Conservation (phyloP, 2,329 filamentous ascomycete species). For the Alternaria viburni region DNA sequence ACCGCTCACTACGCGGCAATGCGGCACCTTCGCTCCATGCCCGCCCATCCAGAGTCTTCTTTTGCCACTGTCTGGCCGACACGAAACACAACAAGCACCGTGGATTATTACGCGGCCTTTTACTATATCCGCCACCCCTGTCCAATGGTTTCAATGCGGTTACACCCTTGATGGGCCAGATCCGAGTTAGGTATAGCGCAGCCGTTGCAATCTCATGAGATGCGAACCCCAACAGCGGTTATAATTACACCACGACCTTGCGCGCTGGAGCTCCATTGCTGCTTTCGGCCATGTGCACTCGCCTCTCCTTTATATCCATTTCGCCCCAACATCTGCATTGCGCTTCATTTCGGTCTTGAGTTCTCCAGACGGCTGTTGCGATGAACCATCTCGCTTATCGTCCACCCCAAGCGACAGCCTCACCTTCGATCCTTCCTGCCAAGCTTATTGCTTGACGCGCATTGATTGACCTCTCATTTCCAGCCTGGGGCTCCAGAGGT, state of each 20-base stretch:
- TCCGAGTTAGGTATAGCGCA: constrained; percentile 9
- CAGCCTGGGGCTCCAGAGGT: not conserved
- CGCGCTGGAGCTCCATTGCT: not conserved
- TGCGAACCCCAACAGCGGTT: constrained; percentile 1
- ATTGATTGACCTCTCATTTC: constrained; percentile 19
- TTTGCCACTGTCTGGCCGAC: not conserved
- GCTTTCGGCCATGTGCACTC: not conserved
- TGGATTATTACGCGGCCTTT: constrained; percentile 16
- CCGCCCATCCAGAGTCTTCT: not conserved
- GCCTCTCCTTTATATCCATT: constrained; percentile 5
- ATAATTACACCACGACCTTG: constrained; percentile 3
- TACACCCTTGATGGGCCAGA: not conserved
- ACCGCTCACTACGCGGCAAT: not conserved
- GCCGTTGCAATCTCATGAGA: constrained; percentile 12
- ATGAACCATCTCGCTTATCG: constrained; percentile 17
- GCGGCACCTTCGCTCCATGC: not conserved
- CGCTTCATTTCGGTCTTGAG: not conserved
- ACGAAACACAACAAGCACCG: constrained; percentile 15
- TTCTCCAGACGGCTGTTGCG: not conserved
- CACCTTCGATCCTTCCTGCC: constrained; percentile 9
- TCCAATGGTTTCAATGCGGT: constrained; percentile 13
- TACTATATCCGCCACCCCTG: constrained; percentile 7
- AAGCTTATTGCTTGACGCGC: constrained; percentile 15
- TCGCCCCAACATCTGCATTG: constrained; percentile 1
- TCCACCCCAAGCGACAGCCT: constrained; percentile 11